Evolutionary conservation across 2,329 filamentous ascomycete genomes (phyloP).

Genomic region (Keithomyces neogunnii): DNA sequence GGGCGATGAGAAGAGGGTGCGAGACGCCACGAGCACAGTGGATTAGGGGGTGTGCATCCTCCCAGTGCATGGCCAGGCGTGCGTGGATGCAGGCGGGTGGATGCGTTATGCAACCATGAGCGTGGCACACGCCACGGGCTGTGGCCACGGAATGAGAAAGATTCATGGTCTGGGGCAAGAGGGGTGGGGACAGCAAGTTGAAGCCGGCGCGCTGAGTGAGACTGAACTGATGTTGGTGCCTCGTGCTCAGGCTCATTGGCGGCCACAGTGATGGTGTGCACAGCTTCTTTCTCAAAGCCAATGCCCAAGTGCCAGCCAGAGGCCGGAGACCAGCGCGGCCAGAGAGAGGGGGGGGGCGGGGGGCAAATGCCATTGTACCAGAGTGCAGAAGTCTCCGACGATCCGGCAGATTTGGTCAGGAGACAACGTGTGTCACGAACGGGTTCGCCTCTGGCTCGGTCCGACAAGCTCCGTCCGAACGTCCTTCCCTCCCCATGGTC

Average conservation of each 20-base stretch:
- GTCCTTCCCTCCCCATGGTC: too few relatives aligned
- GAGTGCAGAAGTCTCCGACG: not conserved
- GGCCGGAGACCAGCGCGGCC: too few relatives aligned
- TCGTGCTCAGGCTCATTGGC: too few relatives aligned
- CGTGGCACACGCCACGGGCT: not conserved
- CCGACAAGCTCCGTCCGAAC: not conserved
- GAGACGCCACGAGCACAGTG: constrained; percentile 8
- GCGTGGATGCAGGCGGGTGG: not conserved
- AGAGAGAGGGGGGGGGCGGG: too few relatives aligned
- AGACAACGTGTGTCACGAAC: not conserved
- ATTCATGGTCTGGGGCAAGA: not conserved
- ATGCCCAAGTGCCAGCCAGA: too few relatives aligned
- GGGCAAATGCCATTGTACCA: not conserved
- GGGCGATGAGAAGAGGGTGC: constrained; percentile 4
- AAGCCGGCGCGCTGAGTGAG: too few relatives aligned
- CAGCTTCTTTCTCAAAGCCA: too few relatives aligned
- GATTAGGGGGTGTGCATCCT: not conserved
- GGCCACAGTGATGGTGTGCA: too few relatives aligned
- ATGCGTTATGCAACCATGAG: constrained; percentile 2
- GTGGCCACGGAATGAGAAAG: not conserved
- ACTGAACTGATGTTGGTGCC: too few relatives aligned
- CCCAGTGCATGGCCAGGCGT: constrained; percentile 1
- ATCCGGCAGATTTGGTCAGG: not conserved
- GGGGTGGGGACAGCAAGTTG: too few relatives aligned
- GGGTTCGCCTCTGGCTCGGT: not conserved